Base-by-base conservation (phyloP, 1,284 basidiomycete species). In the Tilletia indica region DNA sequence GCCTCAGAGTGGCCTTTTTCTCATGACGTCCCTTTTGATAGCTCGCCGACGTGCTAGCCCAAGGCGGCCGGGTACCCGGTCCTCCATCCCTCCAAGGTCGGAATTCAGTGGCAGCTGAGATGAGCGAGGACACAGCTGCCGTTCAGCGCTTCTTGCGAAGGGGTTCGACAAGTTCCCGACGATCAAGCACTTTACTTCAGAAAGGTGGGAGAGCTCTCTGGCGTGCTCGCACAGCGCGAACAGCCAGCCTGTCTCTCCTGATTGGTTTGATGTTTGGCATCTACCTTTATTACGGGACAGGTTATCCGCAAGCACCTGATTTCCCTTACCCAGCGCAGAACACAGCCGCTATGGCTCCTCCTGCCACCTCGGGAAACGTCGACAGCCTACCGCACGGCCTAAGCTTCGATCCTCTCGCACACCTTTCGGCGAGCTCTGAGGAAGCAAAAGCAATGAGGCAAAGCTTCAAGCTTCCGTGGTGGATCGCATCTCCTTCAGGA, bases 211-310 rank as follows among this genome's bases (percentile, higher is more conserved):
- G 72, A 48, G 73, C 77, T 21, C 36, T 75, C 36, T 76, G 75
- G 76, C 73, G 73, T 34, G 91, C 92, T 2, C 89, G 93, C 70
- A 91, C 91, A 2, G 88, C 89, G 16, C 91, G 92, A 79, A 92
- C 93, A 77, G 89, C 93, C 67, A 94, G 92, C 82, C 87, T 94
- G 82, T 92, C 93, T 58, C 38, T 72, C 14, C 56, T 76, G 70
- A 56, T 51, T 6, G 79, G 76, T 47, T 73, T 78, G 58, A 75
- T 81, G 75, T 73, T 76, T 45, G 79, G 79, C 2, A 74, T 81
- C 49, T 81, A 81, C 45, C 78, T 81, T 56, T 81, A 81, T 70
- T 79, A 81, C 54, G 79, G 79, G 38, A 80, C 79, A 1, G 79
- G 79, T 14, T 80, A 72, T 47, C 74, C 78, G 1, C 66, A 49